Base-by-base conservation (phyloP, 2,329 filamentous ascomycete species). In the Aureobasidium namibiae region DNA sequence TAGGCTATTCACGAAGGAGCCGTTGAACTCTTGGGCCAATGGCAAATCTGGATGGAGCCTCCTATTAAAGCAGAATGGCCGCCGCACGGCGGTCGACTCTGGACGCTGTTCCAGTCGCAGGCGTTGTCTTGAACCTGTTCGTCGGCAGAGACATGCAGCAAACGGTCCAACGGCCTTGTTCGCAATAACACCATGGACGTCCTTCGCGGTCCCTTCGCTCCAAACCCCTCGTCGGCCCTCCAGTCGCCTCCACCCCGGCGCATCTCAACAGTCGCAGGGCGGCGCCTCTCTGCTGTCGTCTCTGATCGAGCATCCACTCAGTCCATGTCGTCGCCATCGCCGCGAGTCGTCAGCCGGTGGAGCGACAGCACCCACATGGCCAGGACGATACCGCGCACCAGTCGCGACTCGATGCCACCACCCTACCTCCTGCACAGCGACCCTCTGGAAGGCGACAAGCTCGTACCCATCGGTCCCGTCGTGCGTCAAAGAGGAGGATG, bases 201-300 rank as follows among this genome's bases (percentile, higher is more conserved):
- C 33, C 44, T 62, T 52, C 56, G 56, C 49, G 53, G 49, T n/a
- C 31, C 44, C 10, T 39, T 14, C 23, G 26, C 50, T 5, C 46
- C 48, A 18, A 56, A 56, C 10, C 59, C 61, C 3, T 18, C 45
- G 7, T 62, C 61, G 11, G 33, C 58, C 7, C 53, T 62, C 3
- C 58, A 58, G 23, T 39, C 42, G 24, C 44, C 69, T 7, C 68
- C 70, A 23, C 66, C 72, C 16, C 74, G 74, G 64, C 72, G 72
- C 42, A 75, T 76, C 52, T 74, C 72, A 3, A 74, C 73, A 29
- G 72, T 73, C 50, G 74, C 73, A 24, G 74, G 74, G 33, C 68
- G 72, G 53, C 72, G 74, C 26, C 68, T 76, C 5, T 75, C 74
- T 26, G 65, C 72, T 7, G 73, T 76, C 46, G 68, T 75, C 62